Evolutionary conservation across 1,139 yeast genomes (phyloP).

Genomic region (Protomyces macrosporus): DNA sequence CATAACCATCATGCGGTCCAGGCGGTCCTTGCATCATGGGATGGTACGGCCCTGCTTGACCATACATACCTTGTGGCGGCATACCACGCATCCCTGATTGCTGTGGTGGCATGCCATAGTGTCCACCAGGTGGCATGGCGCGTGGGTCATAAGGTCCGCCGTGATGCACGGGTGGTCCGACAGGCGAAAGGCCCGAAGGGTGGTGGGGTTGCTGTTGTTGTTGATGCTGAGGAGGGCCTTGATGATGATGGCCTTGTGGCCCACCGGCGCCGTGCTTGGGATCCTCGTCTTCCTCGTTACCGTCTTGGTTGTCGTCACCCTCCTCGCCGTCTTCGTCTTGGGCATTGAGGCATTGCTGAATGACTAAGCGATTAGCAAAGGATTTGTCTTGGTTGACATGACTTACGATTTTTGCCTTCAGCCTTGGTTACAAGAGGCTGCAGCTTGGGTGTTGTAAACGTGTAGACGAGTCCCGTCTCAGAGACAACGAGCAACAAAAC

Average conservation of each 20-base stretch:
- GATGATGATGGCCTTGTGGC: conserved; percentile 29
- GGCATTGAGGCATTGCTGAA: conserved; percentile 94
- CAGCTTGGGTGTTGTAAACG: conserved; percentile 96
- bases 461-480: conserved; percentile 94
- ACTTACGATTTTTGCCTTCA: conserved; percentile 72
- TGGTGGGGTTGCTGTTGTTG: conserved; percentile 13
- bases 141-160: conserved; percentile 23
- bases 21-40: conserved; percentile 10
- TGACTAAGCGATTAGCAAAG: conserved; percentile 41
- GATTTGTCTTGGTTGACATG: background rate
- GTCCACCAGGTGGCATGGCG: conserved; percentile 18
- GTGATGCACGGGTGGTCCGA: background rate
- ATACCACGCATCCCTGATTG: conserved; percentile 3
- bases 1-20: background rate
- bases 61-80: conserved; percentile 22
- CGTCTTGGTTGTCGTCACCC: conserved; percentile 28
- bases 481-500: conserved; percentile 88
- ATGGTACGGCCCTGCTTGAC: conserved; percentile 14
- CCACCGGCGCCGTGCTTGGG: conserved; percentile 18
- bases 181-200: background rate
- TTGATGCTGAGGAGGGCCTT: conserved; percentile 16
- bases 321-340: conserved; percentile 49
- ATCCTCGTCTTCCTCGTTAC: conserved; percentile 32
- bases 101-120: conserved; percentile 7
- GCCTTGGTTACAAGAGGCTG: conserved; percentile 96